A percentile compares a stretch with the other conserved stretches of the same genome.
These are phyloP conservation scores for Stenogyne calaminthoides DNA, from an alignment of 305 asterid species.

Conservation along the genomic window DNA sequence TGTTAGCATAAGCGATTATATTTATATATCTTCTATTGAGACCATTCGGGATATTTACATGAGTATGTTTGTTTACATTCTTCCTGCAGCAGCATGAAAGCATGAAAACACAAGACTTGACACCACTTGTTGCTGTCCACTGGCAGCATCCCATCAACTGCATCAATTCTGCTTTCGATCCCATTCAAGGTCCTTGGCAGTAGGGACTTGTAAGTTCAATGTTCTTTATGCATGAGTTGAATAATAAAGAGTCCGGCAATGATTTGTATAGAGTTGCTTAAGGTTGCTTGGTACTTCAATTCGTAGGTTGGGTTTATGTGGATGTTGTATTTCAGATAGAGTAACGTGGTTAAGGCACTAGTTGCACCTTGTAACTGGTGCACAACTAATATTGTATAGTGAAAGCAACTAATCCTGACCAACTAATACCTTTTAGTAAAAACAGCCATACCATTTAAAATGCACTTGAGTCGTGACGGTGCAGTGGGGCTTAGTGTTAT, in stretches of 20 bases:
- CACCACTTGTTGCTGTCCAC: constrained; percentile 71
- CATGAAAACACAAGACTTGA: constrained; percentile 45
- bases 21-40: background rate
- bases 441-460: too few relatives aligned
- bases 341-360: too few relatives aligned
- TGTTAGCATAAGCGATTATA: background rate
- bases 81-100: constrained; percentile 43
- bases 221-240: background rate
- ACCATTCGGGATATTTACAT: constrained; percentile 22
- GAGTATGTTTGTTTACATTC: constrained; percentile 14
- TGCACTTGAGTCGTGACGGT: too few relatives aligned
- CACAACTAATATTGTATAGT: too few relatives aligned
- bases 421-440: too few relatives aligned
- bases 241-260: background rate
- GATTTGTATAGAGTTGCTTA: background rate
- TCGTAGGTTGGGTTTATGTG: background rate
- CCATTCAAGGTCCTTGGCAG: constrained; percentile 80
- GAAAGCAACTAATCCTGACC: too few relatives aligned
- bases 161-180: constrained; percentile 82
- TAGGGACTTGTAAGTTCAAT: constrained; percentile 87
- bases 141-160: constrained; percentile 95
- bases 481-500: too few relatives aligned
- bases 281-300: background rate
- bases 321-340: background rate
- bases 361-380: too few relatives aligned